Base-by-base conservation (phyloP, 1,284 basidiomycete genomes). In the Heterobasidion irregulare region DNA sequence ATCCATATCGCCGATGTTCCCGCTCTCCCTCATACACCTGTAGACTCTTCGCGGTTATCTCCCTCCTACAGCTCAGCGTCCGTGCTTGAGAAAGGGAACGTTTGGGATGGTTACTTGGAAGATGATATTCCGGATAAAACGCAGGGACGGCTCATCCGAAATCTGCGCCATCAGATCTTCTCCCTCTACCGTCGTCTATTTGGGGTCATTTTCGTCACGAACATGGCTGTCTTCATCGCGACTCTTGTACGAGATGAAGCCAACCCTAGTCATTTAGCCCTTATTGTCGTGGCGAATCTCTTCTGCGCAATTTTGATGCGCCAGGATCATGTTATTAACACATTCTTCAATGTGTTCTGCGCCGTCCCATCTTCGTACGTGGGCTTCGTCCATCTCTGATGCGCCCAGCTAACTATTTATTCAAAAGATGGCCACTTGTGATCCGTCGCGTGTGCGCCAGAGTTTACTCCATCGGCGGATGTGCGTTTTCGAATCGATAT, bases 281-380 rank as follows among this genome's bases (percentile, higher is more conserved):
- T 75, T 38, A 72, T 78, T 56, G 76, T 78, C 18, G 69, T 80
- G 19, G 69, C 76, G 8, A 82, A 83, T 58, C 66, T 82, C 13
- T 79, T 80, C 61, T 74, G 72, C 51, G 75, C 79, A 7, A 76
- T 83, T 53, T 66, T 82, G n/a, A 80, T 84, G 76, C 75, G 80
- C 33, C 80, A 83, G 65, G 80, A 82, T 64, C 78, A 82, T 58
- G 76, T 83, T 19, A 74, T 82, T 60, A 80, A 83, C 59, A 68
- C 72, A 0, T 78, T 82, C 63, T 82, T 80, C 69, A 75, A 72
- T 34, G 66, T 78, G 8, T 76, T 73, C 53, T 79, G 76, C 55
- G 68, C 76, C 35, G 73, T 79, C 13, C 78, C 79, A 26, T 26
- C 26, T 26, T 13, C 50, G 66, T 34, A 76, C 75, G 76, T 79